Conservation (phyloP, 768 basidiomycete species). For the Rhodotorula kratochvilovae region DNA sequence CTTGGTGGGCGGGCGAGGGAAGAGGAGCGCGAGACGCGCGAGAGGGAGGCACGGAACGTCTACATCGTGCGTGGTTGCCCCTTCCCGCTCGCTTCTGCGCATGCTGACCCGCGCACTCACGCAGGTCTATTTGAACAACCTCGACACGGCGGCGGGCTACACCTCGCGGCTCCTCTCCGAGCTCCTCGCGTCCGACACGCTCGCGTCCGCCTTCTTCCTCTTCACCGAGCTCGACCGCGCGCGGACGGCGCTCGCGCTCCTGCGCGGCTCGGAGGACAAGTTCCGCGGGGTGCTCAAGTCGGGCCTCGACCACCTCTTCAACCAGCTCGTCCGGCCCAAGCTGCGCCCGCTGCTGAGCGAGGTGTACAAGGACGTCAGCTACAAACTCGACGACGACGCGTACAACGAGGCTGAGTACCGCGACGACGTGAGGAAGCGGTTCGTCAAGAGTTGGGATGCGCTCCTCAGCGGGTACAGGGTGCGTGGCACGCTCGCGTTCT, state of each 20-base stretch:
- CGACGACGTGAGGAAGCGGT: slow-evolving; percentile 81
- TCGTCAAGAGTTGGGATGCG: slow-evolving; percentile 79
- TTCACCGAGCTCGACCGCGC: slow-evolving; percentile 33
- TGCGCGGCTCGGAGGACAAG: slow-evolving; percentile 48
- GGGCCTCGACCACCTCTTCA: slow-evolving; percentile 90
- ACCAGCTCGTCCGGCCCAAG: slow-evolving; percentile 82
- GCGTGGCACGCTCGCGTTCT: slow-evolving; percentile 8
- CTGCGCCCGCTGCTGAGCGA: slow-evolving; percentile 78
- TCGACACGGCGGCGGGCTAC: slow-evolving; percentile 87
- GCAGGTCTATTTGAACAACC: slow-evolving; percentile 84
- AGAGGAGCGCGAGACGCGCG: slow-evolving; percentile 62
- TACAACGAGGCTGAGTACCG: slow-evolving; percentile 79
- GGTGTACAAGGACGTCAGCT: slow-evolving; percentile 82
- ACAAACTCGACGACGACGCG: slow-evolving; percentile 80
- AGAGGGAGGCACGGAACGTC: slow-evolving; percentile 69
- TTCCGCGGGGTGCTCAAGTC: slow-evolving; percentile 71
- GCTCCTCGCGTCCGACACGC: slow-evolving; percentile 51
- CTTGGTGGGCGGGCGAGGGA: slow-evolving; percentile 50
- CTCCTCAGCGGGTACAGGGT: slow-evolving; percentile 85
- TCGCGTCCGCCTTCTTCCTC: slow-evolving; percentile 53
- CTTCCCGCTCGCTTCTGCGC: not conserved
- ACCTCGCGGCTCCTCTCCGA: slow-evolving; percentile 75
- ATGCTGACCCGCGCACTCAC: no score
- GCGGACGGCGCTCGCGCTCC: slow-evolving; percentile 11
- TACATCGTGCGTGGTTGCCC: slow-evolving; percentile 66